Base-by-base conservation (phyloP, 2,329 filamentous ascomycete species). In the Elsinoe batatas region DNA sequence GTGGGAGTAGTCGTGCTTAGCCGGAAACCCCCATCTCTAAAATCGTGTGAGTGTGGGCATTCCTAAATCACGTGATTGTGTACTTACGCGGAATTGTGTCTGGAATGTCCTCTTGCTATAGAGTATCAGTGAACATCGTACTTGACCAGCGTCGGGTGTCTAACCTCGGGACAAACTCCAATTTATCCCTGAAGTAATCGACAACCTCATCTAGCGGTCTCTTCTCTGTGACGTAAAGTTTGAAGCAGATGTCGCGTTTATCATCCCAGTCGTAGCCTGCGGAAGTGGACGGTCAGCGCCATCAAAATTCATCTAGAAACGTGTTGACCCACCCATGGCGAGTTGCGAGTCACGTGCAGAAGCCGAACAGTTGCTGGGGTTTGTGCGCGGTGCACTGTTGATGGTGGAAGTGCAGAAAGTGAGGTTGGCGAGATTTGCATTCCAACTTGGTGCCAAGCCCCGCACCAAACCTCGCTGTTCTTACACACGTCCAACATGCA, bases 191-290 rank as follows among this genome's bases (percentile, higher is more conserved):
- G 77, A 89, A 84, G 64, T 83, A 82, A 22, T 83, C 77, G 75
- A 88, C 85, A 40, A 93, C 85, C 61, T 91, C 83, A 63, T 86
- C 82, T 57, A 91, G 72, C 38, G 82, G 80, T 71, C 80, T 84
- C 62, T 82, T 82, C 71, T 93, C 85, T 58, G 83, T 80, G 62
- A 91, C 87, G 64, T 90, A 93, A 64, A 93, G 79, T 61, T 81
- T 79, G 68, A 80, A 83, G 71, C 81, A 84, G 61, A 82, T 75
- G 40, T 79, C 77, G 63, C 79, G 76, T 68, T 85, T 85, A 57
- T 80, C 81, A 55, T 82, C 79, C 83, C 83, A 85, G 63, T 83
- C 79, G 68, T 85, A 85, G 15, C 79, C 76, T 51, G 30, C 10
- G 13, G 26, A 7, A 4, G 13, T 15, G 12, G 10, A 20, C 32